Evolutionary conservation across 2,329 filamentous ascomycete species (phyloP), one percentile per base, ranked within the genome.

Genomic region (Bipolaris cookei): DNA sequence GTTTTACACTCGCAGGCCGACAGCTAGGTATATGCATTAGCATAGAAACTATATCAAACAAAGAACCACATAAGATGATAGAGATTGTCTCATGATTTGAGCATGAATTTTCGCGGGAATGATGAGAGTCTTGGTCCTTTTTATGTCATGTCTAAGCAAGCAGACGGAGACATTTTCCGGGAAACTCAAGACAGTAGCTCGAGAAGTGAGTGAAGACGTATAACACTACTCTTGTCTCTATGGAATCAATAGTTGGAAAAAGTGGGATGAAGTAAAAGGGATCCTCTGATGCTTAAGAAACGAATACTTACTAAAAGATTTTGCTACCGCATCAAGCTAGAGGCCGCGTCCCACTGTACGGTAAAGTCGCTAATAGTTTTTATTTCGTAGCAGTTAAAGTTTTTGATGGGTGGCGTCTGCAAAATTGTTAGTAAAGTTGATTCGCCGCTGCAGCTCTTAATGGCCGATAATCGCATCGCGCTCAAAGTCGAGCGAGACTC

Each of bases 301-400:
- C 13, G 16, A 11, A 34, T 38, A 58, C 61, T 62, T 35, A 64
- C 63, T 48, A 44, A 35, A 11, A 43, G 21, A 18, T 38, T 23
- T 60, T 35, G 51, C 54, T 59, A 60, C 63, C 56, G 51, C 63
- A 65, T 65, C 37, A 46, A 58, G 46, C 48, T 52, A 51, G 49
- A 37, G 16, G 30, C 20, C 28, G 16, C 20, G 16, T 35, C 28
- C 41, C 21, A 14, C 18, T 42, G 28, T 21, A 42, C 20, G 30
- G 20, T 34, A n/a, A 51, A 43, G 41, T 11, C 46, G 28, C 45
- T 5, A 18, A 45, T n/a, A 30, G 35, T 4, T n/a, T 46, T 30
- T 39, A 13, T 30, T n/a, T 16, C 41, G 42, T 21, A 35, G 20
- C 1, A 32, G 20, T 10, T 18, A 20, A 4, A 5, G 4, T 13